Base-by-base conservation (phyloP, 257 asterid genomes). In the Plantago major region DNA sequence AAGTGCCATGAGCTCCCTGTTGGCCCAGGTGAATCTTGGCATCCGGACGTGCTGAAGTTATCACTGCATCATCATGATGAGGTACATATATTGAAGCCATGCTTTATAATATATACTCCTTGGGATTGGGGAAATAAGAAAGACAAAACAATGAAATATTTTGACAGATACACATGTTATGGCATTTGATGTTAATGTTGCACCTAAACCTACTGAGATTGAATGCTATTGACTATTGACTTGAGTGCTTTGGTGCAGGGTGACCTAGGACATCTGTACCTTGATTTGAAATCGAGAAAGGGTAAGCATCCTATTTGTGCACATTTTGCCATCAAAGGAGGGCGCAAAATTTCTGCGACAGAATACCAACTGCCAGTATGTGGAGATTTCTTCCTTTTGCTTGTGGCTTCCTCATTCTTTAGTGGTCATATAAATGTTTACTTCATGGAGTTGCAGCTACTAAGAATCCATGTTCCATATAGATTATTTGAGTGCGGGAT, bases 21-120 rank as follows among this genome's bases (percentile, higher is more conserved):
- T 65, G 81, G 77, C 46, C 97, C 90, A 57, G 95, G 96, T 75
- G 99, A 92, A 83, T 87, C 99, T 66, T 92, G 99, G 99, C 99
- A 92, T 73, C 94, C 89, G 50, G 99, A 92, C 71, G 99, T 92
- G 76, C 75, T 86, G 66, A 92, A 92, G 78, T 71, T 89, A 74
- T 78, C 88, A 56, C 62, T 92, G 61, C 76, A 80, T 69, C 99
- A 89, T 84, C 86, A 90, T 44, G 80, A 84, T 76, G 99, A 92
- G 99, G 99, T 86, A 67, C 67, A 60, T 75, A 42, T 49, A 42
- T 45, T 67, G 55, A 66, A 28, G 22, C 69, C 64, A 43, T 73
- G 58, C 68, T 66, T 67, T 61, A 49, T 3, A 2, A 30, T 30
- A 5, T 5, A 55, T 55, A 55, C 46, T 19, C 58, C 17, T 52